Base-by-base conservation (phyloP, 2,329 filamentous ascomycete species). In the Hypoxylon sp. region DNA sequence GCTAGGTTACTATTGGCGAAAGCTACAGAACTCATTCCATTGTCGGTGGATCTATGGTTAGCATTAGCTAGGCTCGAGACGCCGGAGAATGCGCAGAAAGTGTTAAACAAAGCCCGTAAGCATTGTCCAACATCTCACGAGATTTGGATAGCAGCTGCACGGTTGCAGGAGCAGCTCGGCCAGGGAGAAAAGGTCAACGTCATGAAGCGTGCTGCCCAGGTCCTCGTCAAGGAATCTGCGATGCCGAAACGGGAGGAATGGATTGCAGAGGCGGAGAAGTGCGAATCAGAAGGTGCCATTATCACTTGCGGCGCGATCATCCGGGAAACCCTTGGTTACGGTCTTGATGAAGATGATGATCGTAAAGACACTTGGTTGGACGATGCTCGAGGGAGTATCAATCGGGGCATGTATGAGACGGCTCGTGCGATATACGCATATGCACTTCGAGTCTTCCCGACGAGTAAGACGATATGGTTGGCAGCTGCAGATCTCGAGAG, bases 231-330 rank as follows among this genome's bases (percentile, higher is more conserved):
- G 75, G 94, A 97, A 76, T 94, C 93, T 29, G 95, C 96, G 10
- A 99, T 99, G 97, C 88, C 96, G 42, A 97, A 97, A 80, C 91
- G 97, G 44, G 96, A 99, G 78, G 94, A 98, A 74, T 99, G 96
- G 96, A 97, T 99, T 59, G 86, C 88, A 4, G 94, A 98, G 80
- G 97, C 96, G 0, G 96, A 99, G 79, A 92, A 92, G 71, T 98
- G 95, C 77, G 96, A 99, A 80, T 91, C 93, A 63, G 96, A 98
- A 78, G 94, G 94, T 5, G 94, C 94, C 14, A 85, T 92, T 10
- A 84, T 94, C 46, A 98, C 96, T 0, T 97, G 94, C 77, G 91
- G 91, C 69, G 91, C 93, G 52, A 98, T 99, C 72, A 91, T 99
- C 72, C 90, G 92, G 51, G 94, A 98, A 77, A 99, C 96, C 0